A percentile compares a stretch with the other conserved stretches of the same genome.
phyloP scores from a whole-genome alignment of 805 yeast genomes.

The Clavispora fructus region DNA sequence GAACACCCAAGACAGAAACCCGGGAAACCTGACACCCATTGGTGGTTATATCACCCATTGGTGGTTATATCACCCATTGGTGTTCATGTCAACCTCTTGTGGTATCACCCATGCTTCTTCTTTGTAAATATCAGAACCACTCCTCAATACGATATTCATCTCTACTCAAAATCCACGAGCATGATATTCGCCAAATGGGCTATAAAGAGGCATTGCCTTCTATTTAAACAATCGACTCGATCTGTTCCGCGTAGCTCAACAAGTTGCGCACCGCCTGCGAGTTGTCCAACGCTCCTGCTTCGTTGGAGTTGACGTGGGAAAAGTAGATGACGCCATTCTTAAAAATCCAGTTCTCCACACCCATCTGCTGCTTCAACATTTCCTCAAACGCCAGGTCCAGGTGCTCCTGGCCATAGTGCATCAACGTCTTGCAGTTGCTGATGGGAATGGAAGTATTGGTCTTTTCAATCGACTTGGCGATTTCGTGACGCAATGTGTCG shows the following conservation, averaged over 20 bases:
- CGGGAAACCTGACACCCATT: no score
- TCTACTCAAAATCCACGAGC: no score
- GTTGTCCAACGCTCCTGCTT: conserved; percentile 25
- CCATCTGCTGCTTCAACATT: conserved; percentile 27
- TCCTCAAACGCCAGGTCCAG: conserved; percentile 29
- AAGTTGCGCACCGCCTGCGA: conserved; percentile 60
- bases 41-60: no score
- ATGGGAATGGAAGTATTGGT: conserved; percentile 75
- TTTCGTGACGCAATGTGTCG: conserved; percentile 77
- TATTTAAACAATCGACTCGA: conserved; percentile 76
- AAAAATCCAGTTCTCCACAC: conserved; percentile 54
- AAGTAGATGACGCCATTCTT: conserved; percentile 47
- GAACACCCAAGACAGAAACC: no score
- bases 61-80: no score
- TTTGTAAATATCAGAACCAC: no score
- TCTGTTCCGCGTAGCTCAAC: conserved; percentile 82
- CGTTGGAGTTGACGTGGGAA: conserved; percentile 43
- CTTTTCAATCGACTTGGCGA: conserved; percentile 75
- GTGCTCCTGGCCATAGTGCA: conserved; percentile 55
- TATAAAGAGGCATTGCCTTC: not conserved
- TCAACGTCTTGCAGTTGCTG: conserved; percentile 73
- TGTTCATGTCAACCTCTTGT: no score
- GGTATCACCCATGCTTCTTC: no score
- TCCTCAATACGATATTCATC: no score
- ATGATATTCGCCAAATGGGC: not conserved